Percentiles rank a stretch among this genome's conserved stretches.
Evolutionary conservation across 495 filamentous ascomycete genomes (phyloP).

Genomic region (Aspergillus cristatus): DNA sequence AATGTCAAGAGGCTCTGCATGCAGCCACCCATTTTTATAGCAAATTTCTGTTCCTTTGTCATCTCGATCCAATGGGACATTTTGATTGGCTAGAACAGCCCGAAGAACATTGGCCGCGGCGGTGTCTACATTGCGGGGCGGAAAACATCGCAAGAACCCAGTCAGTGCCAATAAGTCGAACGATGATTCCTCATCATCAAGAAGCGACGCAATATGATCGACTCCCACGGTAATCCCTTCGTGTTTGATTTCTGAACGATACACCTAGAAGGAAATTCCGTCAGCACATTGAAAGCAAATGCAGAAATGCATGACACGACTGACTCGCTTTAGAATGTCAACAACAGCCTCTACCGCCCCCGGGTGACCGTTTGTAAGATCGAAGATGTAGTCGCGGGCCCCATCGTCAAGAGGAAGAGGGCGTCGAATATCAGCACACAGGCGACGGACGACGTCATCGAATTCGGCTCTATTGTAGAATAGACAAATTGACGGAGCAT

Average conservation of each 20-base stretch:
- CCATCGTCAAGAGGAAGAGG: constrained; percentile 2
- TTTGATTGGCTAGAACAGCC: neutral
- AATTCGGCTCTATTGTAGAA: constrained; percentile 12
- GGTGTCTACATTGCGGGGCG: neutral
- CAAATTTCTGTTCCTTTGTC: neutral
- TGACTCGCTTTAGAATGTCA: neutral
- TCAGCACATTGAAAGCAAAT: neutral
- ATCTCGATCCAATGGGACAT: neutral
- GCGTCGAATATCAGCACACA: neutral
- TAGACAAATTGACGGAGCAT: constrained; percentile 7
- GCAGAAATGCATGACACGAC: neutral
- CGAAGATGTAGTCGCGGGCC: constrained; percentile 10
- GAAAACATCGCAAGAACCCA: constrained; percentile 2
- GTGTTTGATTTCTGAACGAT: constrained; percentile 5
- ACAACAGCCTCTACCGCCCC: constrained; percentile 7
- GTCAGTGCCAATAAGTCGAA: neutral
- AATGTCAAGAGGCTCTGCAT: constrained; percentile 1
- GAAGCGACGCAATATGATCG: neutral
- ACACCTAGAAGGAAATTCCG: constrained; percentile 3
- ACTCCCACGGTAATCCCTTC: neutral
- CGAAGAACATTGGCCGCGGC: constrained; percentile 1
- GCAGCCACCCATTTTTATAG: constrained; percentile 7
- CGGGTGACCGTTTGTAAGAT: constrained; percentile 15
- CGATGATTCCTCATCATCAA: constrained; percentile 1
- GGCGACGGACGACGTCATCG: constrained; percentile 6